Percentiles rank a stretch among this genome's conserved stretches.
phyloP scores from a whole-genome alignment of 768 basidiomycete species.

The Trametes punicea region DNA sequence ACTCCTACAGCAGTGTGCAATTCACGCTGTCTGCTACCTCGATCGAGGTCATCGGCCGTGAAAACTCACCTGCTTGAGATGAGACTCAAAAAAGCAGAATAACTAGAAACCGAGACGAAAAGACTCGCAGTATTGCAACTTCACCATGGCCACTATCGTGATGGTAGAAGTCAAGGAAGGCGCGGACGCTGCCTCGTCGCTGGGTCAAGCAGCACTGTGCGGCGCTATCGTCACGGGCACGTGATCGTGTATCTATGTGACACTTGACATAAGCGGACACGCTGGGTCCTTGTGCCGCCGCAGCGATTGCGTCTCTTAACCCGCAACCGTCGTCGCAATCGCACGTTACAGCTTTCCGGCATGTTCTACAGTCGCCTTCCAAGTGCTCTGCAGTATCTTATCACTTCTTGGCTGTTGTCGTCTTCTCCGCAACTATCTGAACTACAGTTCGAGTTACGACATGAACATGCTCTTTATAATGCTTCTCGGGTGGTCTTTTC shows the following conservation, averaged over 20 bases:
- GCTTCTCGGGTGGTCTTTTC: constrained; percentile 57
- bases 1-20: too few species aligned
- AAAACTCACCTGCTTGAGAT: too few species aligned
- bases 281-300: neutral
- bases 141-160: too few species aligned
- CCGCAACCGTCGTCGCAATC: neutral
- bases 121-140: too few species aligned
- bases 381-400: constrained; percentile 23
- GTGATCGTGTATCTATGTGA: neutral
- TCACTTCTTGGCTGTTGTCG: constrained; percentile 22
- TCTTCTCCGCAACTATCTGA: neutral
- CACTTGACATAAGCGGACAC: neutral
- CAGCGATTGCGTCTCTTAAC: neutral
- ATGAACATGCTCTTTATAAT: constrained; percentile 56
- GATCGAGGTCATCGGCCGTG: too few species aligned
- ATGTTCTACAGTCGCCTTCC: constrained; percentile 26
- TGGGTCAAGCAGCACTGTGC: neutral
- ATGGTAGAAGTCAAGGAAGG: too few species aligned
- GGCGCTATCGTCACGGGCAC: neutral
- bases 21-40: too few species aligned
- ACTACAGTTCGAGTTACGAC: constrained; percentile 61
- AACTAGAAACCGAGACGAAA: too few species aligned
- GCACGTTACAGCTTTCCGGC: neutral
- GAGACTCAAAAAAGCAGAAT: too few species aligned
- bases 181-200: too few species aligned